A percentile compares a stretch with the other conserved stretches of the same genome.
Evolutionary conservation across 2,329 filamentous ascomycete genomes (phyloP).

Genomic region (Fusarium sarcochroum): DNA sequence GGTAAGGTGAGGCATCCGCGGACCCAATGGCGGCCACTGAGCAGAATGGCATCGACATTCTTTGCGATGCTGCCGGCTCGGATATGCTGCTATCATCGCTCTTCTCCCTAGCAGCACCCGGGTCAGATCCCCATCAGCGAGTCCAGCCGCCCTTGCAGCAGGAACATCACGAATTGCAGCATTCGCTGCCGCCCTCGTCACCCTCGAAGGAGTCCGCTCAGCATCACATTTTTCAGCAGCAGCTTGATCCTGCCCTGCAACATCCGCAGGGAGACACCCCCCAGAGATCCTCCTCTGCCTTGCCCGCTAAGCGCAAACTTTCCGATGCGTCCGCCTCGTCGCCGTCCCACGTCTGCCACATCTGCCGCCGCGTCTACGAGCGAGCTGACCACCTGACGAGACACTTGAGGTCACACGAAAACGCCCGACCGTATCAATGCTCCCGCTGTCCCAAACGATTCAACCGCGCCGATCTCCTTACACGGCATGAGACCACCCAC

Average conservation of each 20-base stretch:
- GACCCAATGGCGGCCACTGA: constrained; percentile 43
- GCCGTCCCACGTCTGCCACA: constrained; percentile 48
- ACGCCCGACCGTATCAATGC: constrained; percentile 48
- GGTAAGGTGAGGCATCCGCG: constrained; percentile 1
- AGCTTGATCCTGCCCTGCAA: constrained; percentile 37
- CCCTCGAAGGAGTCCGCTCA: constrained; percentile 25
- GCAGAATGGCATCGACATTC: constrained; percentile 49
- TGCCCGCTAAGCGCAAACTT: constrained; percentile 46
- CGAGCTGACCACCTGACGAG: constrained; percentile 48
- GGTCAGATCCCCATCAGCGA: constrained; percentile 37
- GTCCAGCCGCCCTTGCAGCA: constrained; percentile 32
- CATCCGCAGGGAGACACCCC: constrained; percentile 24
- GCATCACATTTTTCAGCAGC: constrained; percentile 37
- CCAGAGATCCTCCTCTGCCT: constrained; percentile 26
- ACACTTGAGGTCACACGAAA: constrained; percentile 47
- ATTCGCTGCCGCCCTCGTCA: constrained; percentile 30
- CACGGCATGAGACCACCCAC: constrained; percentile 48
- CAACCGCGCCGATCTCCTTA: constrained; percentile 47
- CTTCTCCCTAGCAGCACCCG: constrained; percentile 45
- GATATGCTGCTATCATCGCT: constrained; percentile 48
- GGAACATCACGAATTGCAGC: constrained; percentile 37
- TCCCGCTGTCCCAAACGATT: constrained; percentile 49
- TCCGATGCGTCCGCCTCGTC: constrained; percentile 46
- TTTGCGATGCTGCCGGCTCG: constrained; percentile 49
- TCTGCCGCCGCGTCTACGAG: constrained; percentile 48